Evolutionary conservation across 2,329 filamentous ascomycete genomes (phyloP).

Genomic region (Tolypocladium album): DNA sequence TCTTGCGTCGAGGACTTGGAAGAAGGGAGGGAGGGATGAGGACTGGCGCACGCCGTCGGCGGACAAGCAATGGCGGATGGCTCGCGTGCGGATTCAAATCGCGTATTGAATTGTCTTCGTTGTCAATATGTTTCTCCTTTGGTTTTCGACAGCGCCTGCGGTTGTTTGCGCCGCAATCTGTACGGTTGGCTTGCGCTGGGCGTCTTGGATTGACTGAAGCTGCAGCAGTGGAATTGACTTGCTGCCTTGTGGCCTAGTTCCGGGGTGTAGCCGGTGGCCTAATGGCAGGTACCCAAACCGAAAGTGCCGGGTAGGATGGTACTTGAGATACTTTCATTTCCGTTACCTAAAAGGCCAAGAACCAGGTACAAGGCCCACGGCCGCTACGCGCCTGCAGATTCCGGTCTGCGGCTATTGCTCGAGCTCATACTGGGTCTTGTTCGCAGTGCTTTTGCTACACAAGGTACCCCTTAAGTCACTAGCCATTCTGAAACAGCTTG

Average conservation of each 20-base stretch:
- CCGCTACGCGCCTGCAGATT: not conserved
- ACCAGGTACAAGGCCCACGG: not conserved
- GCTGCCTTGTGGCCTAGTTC: conserved; percentile 3
- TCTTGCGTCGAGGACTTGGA: not conserved
- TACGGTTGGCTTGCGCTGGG: not conserved
- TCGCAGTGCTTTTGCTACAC: too few relatives aligned
- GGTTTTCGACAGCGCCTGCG: not conserved
- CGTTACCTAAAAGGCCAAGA: not conserved
- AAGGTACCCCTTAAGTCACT: too few relatives aligned
- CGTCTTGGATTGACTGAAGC: not conserved
- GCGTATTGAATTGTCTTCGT: not conserved
- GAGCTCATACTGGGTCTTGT: too few relatives aligned
- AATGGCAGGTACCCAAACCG: too few relatives aligned
- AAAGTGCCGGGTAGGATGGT: too few relatives aligned
- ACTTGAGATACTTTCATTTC: too few relatives aligned
- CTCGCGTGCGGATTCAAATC: not conserved
- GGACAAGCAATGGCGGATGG: not conserved
- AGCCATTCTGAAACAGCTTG: too few relatives aligned
- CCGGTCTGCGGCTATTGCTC: not conserved
- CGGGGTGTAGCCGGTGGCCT: not conserved
- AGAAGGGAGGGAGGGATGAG: not conserved
- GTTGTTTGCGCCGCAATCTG: not conserved
- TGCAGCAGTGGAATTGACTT: not conserved
- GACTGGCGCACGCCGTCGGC: not conserved
- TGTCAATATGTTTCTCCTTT: not conserved